Percentiles rank a stretch among this genome's conserved stretches.
Evolutionary conservation across 106 monocot genomes (phyloP).

Genomic region (Xerophyta viscosa): DNA sequence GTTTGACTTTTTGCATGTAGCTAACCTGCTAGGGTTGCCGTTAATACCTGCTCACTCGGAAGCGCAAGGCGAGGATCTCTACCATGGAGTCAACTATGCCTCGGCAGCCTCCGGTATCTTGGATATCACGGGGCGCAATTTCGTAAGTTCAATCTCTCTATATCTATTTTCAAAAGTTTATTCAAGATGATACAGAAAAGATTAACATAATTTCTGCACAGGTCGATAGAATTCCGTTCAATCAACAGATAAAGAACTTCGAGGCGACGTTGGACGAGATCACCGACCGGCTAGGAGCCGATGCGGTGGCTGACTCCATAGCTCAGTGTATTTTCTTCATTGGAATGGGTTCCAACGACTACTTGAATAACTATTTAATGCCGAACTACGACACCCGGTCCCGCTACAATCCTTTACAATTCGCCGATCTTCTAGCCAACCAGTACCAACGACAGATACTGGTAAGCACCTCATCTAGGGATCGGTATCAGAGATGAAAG

Average conservation of each 20-base stretch:
- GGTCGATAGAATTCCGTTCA: constrained; percentile 35
- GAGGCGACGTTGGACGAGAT: constrained; percentile 19
- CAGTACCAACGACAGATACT: constrained; percentile 24
- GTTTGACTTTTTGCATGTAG: constrained; percentile 17
- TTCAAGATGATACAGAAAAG: no score
- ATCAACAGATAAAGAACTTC: constrained; percentile 38
- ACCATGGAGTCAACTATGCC: constrained; percentile 90
- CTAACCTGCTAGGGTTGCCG: constrained; percentile 73
- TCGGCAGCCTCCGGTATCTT: constrained; percentile 89
- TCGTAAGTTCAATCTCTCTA: constrained; percentile 22
- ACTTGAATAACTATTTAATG: constrained; percentile 42
- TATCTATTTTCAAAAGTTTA: no score
- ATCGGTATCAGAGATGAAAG: background rate
- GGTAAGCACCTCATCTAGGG: constrained; percentile 9
- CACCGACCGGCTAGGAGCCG: constrained; percentile 5
- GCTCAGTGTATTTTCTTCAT: constrained; percentile 22
- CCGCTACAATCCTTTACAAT: constrained; percentile 21
- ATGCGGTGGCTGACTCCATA: constrained; percentile 5
- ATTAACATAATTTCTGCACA: background rate
- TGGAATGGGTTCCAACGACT: constrained; percentile 44
- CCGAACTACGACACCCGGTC: constrained; percentile 24
- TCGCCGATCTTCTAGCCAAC: constrained; percentile 17
- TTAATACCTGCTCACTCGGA: constrained; percentile 66
- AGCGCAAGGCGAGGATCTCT: constrained; percentile 25
- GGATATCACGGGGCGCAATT: constrained; percentile 79